Base-by-base conservation (phyloP, 257 asterid species). In the Solanum peruvianum region DNA sequence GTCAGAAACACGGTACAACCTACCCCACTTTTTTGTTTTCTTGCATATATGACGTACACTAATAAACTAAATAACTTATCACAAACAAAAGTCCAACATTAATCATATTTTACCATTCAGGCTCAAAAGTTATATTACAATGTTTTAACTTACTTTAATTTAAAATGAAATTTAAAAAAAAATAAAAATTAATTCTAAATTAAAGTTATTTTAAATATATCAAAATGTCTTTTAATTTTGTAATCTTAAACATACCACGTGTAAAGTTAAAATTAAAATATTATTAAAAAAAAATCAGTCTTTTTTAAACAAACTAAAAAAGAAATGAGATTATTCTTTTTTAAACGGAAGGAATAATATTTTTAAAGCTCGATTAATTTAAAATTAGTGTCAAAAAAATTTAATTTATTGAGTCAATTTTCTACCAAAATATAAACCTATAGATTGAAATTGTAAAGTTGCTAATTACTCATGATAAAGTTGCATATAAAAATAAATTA, bases 281-380 rank as follows among this genome's bases (percentile, higher is more conserved):
- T 35, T 35, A 5, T 0, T 0, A 35, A 5, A 35, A 35, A 0
- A 0, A 35, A 4, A 0, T 35, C 1, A 35, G 0, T 5, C 7
- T 1, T 6, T 37, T 37, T 37, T 37, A 37, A 37, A 37, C 1
- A 37, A 37, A 37, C 1, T 5, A 37, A 6, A 6, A 37, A 37
- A 0, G 1, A 37, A 37, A 37, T 37, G 7, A 37, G 7, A 37
- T 1, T 2, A 37, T 37, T 37, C 7, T 6, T 37, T 37, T 37
- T 37, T 0, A 37, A 37, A 37, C 7, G 7, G 7, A 37, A 6
- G 1, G 1, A 6, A 1, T 37, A 4, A 35, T 35, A 35, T 35
- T 35, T 72, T 37, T 31, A 1, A 11, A 73, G 13, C 3, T 37
- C 0, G 11, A 37, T 11, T 73, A 37, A 11, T 73, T 0, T 0